Base-by-base conservation (phyloP, 2,329 filamentous ascomycete species). In the Penicillium freii region DNA sequence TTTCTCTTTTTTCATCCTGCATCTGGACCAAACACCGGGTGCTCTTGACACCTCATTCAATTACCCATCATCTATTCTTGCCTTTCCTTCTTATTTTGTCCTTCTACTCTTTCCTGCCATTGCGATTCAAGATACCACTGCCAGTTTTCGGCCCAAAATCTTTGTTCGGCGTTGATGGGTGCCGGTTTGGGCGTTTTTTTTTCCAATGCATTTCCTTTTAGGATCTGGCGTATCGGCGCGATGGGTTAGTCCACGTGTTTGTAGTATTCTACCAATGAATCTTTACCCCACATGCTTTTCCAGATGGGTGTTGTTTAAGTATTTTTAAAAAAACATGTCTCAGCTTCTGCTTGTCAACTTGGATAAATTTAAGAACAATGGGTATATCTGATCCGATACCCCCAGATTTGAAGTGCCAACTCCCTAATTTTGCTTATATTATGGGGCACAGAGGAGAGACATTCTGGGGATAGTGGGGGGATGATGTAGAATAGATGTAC, bases 91-190 rank as follows among this genome's bases (percentile, higher is more conserved):
- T 31, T 40, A 31, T 48, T 29, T 31, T 36, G 42, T 51, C 33
- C 17, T 48, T n/a, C 9, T 39, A 36, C 36, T 56, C n/a, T 50
- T 50, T 43, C 39, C 38, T 45, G 46, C 33, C 15, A 54, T 44
- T 44, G 39, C 39, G 40, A 34, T 45, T 50, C 47, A 48, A 53
- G 59, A 61, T 61, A 61, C 59, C 56, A 56, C 56, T 43, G 38
- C 34, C 34, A 34, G 40, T 19, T 31, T 51, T 50, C 21, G 43
- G 46, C 29, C 44, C 38, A 54, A 54, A 54, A 36, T 34, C 34
- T 56, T 36, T 58, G 51, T 43, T 58, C 42, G 52, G 46, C 46
- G 56, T 56, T 56, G 23, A 54, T 34, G 46, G 46, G 15, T 33
- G 46, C 49, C 19, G 27, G 10, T 40, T 46, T 38, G 55, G 49